A percentile compares a stretch with the other conserved stretches of the same genome.
Conservation (phyloP, 2,329 filamentous ascomycete species). For the Talaromyces sp. region DNA sequence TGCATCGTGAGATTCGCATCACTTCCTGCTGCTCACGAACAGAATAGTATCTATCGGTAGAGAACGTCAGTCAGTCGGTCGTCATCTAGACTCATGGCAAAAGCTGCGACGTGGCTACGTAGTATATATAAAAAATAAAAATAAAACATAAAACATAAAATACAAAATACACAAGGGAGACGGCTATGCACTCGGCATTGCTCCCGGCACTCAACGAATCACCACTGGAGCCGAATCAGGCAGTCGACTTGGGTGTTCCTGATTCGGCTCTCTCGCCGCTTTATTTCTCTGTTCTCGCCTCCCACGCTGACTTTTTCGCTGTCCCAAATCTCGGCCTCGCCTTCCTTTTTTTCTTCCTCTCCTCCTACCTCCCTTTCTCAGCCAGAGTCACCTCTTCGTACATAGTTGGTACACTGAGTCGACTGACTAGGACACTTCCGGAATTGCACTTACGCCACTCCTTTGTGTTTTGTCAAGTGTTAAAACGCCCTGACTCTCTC, state of each 20-base stretch:
- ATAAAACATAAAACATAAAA: no score
- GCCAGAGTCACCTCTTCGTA: not conserved
- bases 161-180: no score
- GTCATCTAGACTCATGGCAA: no score
- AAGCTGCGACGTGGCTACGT: no score
- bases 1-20: not conserved
- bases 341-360: not conserved
- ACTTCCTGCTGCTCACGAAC: no score
- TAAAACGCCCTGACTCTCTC: not conserved
- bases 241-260: slow-evolving; percentile 1
- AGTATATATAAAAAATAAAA: no score
- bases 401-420: not conserved
- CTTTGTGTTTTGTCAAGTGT: not conserved
- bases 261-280: slow-evolving; percentile 7
- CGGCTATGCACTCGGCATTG: not conserved
- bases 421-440: not conserved
- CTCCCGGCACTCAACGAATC: slow-evolving; percentile 4
- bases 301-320: not conserved
- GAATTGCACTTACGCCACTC: not conserved
- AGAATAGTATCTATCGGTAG: no score
- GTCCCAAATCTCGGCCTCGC: not conserved
- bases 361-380: not conserved
- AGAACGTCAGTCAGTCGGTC: no score
- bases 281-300: not conserved
- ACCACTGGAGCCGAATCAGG: not conserved